These are phyloP conservation scores for Tripterygium wilfordii DNA, from an alignment of 177 flowering plant genomes.

Conservation along the genomic window DNA sequence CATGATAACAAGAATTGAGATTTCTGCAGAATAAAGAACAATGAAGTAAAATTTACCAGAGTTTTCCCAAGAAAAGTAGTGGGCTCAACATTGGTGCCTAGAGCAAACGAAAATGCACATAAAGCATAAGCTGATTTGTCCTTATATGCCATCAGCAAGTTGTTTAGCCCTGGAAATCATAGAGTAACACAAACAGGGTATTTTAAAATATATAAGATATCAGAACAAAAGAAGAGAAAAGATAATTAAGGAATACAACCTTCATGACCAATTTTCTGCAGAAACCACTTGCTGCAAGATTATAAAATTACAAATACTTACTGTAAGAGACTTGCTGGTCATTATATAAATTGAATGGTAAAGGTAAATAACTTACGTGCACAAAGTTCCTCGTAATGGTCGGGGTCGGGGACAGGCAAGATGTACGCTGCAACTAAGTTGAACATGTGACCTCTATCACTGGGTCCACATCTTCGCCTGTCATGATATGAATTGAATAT, in stretches of 20 bases:
- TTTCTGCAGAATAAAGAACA: no score
- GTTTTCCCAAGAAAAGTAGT: conserved; percentile 85
- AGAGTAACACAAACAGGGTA: neutral
- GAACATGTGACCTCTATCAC: no score
- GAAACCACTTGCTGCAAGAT: conserved; percentile 87
- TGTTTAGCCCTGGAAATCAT: conserved; percentile 69
- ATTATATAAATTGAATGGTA: no score
- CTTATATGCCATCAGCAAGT: conserved; percentile 85
- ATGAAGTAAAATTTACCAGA: conserved; percentile 46
- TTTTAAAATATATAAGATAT: neutral
- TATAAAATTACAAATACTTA: neutral
- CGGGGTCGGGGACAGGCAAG: no score
- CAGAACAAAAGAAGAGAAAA: conserved; percentile 1
- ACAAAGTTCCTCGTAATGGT: no score
- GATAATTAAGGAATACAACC: conserved; percentile 31
- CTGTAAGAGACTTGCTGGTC: no score
- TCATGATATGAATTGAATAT: no score
- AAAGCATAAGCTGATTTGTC: conserved; percentile 94
- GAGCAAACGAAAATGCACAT: conserved; percentile 85
- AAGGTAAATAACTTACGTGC: no score
- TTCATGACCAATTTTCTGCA: conserved; percentile 93
- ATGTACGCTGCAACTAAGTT: no score
- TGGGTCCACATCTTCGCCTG: no score
- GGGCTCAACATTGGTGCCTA: conserved; percentile 77
- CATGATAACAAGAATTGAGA: no score